Conservation (phyloP, 75 land plant species). For the Pinus tabuliformis region DNA sequence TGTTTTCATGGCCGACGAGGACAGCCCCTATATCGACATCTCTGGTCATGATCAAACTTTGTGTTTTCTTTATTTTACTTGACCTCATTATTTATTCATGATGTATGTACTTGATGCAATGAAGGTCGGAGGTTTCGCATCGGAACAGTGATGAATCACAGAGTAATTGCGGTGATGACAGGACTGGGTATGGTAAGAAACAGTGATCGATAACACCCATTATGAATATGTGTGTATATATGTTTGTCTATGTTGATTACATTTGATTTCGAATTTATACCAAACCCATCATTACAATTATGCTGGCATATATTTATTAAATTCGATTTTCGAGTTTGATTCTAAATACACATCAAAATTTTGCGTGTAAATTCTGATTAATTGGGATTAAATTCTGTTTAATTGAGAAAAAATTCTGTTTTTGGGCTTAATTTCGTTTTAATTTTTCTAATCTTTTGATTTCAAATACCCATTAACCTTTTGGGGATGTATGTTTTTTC, state of each 20-base stretch:
- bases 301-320: neutral
- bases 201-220: neutral
- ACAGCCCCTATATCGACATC: slow-evolving; percentile 31
- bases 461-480: neutral
- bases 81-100: no score
- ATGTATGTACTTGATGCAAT: neutral
- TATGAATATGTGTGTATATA: neutral
- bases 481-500: neutral
- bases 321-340: neutral
- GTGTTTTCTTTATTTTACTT: neutral
- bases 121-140: slow-evolving; percentile 35
- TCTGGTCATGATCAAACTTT: slow-evolving; percentile 18
- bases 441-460: no score
- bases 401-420: neutral
- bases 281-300: neutral
- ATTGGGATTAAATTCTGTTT: neutral
- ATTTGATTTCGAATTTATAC: no score
- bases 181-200: slow-evolving; percentile 38
- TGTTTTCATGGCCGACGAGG: slow-evolving; percentile 21
- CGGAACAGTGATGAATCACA: slow-evolving; percentile 19
- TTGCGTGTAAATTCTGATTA: neutral
- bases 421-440: no score
- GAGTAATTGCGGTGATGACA: slow-evolving; percentile 33
- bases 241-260: neutral
- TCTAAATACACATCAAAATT: neutral